These are phyloP conservation scores for Jaapia argillacea DNA, from an alignment of 768 basidiomycete species.

Conservation along the genomic window DNA sequence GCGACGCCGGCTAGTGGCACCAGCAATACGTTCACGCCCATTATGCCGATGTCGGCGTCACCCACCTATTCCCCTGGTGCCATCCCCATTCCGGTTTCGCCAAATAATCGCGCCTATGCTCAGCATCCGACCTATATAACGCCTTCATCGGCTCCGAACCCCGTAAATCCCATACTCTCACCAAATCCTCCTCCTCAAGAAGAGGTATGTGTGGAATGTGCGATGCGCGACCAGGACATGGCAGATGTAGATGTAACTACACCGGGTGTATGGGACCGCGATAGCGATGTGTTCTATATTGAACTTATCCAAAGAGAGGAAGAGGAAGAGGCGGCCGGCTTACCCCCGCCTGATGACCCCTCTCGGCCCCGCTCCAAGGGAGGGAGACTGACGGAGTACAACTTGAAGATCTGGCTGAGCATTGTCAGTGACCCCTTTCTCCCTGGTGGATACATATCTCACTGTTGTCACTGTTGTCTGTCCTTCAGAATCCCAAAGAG, in stretches of 20 bases:
- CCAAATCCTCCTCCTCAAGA: slow-evolving; percentile 50
- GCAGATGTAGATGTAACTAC: slow-evolving; percentile 86
- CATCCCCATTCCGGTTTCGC: slow-evolving; percentile 50
- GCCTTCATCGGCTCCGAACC: slow-evolving; percentile 36
- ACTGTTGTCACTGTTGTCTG: not conserved
- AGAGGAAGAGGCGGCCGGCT: slow-evolving; percentile 52
- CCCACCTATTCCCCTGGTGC: slow-evolving; percentile 36
- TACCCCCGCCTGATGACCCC: slow-evolving; percentile 38
- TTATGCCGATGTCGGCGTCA: slow-evolving; percentile 48
- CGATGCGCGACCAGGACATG: slow-evolving; percentile 99
- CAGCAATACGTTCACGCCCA: slow-evolving; percentile 28
- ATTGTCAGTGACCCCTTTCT: no score
- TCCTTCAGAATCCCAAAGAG: slow-evolving; percentile 76
- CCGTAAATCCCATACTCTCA: slow-evolving; percentile 53
- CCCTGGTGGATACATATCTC: slow-evolving; percentile 17
- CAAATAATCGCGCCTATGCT: slow-evolving; percentile 55
- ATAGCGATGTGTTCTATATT: slow-evolving; percentile 73
- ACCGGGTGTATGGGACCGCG: slow-evolving; percentile 84
- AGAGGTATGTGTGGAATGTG: slow-evolving; percentile 92
- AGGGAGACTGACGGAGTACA: slow-evolving; percentile 62
- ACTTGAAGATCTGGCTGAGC: slow-evolving; percentile 71
- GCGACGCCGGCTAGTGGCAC: slow-evolving; percentile 19
- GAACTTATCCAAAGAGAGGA: slow-evolving; percentile 67
- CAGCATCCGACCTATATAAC: slow-evolving; percentile 75
- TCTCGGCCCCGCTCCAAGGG: slow-evolving; percentile 55